Conservation (phyloP, 805 yeast species). For the Dipodascopsis tothii region DNA sequence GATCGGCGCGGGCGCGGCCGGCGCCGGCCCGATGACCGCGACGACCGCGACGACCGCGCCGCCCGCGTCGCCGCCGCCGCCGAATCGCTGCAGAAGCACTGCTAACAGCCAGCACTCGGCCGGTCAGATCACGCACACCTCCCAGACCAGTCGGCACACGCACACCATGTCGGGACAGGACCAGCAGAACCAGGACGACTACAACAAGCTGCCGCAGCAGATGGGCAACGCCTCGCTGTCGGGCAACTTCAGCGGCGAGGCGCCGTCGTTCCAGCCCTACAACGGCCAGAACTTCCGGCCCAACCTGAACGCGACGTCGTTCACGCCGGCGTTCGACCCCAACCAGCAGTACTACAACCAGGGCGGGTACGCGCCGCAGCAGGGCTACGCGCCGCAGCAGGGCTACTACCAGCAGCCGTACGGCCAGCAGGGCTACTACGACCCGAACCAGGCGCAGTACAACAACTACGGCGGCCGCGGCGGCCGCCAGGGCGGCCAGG, state of each 20-base stretch:
- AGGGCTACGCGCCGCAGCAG: constrained; percentile 12
- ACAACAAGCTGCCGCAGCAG: constrained; percentile 15
- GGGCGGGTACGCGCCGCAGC: constrained; percentile 8
- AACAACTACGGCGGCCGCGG: constrained; percentile 19
- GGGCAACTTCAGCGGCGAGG: constrained; percentile 1
- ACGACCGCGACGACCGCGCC: too few relatives aligned
- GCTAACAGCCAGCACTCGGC: too few relatives aligned
- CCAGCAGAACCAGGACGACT: constrained; percentile 18
- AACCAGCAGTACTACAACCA: constrained; percentile 7
- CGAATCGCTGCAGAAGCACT: too few relatives aligned
- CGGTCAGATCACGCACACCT: too few relatives aligned
- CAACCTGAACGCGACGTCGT: constrained; percentile 9
- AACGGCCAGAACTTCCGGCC: constrained; percentile 15
- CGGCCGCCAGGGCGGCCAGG: too few relatives aligned
- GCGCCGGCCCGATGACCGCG: too few relatives aligned
- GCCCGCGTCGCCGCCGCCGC: too few relatives aligned
- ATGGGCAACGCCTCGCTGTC: constrained; percentile 1
- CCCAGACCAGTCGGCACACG: too few relatives aligned
- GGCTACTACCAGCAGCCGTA: constrained; percentile 12
- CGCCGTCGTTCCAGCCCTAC: constrained; percentile 2
- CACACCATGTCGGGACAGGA: too few relatives aligned
- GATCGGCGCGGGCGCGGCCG: too few relatives aligned
- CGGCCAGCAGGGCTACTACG: not conserved
- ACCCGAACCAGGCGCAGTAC: constrained; percentile 1
- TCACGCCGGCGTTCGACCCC: constrained; percentile 1